Conservation (phyloP, 2,329 filamentous ascomycete species). For the Talaromyces albobiverticillius region DNA sequence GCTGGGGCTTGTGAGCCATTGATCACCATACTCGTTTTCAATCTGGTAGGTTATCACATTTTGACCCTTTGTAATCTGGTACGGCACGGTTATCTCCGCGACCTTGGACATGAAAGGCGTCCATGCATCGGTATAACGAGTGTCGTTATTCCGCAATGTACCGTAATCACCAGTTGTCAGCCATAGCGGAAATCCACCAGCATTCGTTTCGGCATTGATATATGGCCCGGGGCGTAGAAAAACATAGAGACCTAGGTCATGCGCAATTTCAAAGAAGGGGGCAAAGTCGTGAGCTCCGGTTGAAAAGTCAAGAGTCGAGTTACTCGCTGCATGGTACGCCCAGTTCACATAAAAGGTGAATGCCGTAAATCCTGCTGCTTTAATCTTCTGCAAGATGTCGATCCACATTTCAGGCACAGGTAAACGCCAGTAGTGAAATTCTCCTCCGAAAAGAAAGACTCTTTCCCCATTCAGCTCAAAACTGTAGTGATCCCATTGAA, state of each 20-base stretch:
- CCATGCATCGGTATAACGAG: slow-evolving; percentile 64
- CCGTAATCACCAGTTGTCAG: slow-evolving; percentile 60
- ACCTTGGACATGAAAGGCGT: slow-evolving; percentile 64
- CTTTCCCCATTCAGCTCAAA: slow-evolving; percentile 52
- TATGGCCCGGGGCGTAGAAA: slow-evolving; percentile 70
- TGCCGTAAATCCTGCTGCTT: slow-evolving; percentile 50
- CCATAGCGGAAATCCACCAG: slow-evolving; percentile 80
- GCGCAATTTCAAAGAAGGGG: slow-evolving; percentile 55
- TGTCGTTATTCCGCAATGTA: slow-evolving; percentile 59
- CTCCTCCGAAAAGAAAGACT: slow-evolving; percentile 53
- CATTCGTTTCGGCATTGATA: slow-evolving; percentile 73
- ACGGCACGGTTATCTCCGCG: slow-evolving; percentile 64
- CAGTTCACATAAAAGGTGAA: slow-evolving; percentile 49
- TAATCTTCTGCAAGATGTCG: slow-evolving; percentile 57
- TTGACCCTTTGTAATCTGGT: slow-evolving; percentile 78
- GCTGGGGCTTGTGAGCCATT: slow-evolving; percentile 51
- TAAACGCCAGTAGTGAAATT: slow-evolving; percentile 56
- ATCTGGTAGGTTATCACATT: slow-evolving; percentile 75
- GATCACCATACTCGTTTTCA: slow-evolving; percentile 73
- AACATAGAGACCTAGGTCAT: slow-evolving; percentile 70
- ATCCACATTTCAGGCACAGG: slow-evolving; percentile 60
- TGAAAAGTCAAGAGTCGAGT: slow-evolving; percentile 49
- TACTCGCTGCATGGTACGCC: slow-evolving; percentile 49
- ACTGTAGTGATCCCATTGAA: slow-evolving; percentile 56
- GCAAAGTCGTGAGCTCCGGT: slow-evolving; percentile 55